These are phyloP conservation scores for Metschnikowia similis DNA, from an alignment of 805 yeast species.

Conservation along the genomic window DNA sequence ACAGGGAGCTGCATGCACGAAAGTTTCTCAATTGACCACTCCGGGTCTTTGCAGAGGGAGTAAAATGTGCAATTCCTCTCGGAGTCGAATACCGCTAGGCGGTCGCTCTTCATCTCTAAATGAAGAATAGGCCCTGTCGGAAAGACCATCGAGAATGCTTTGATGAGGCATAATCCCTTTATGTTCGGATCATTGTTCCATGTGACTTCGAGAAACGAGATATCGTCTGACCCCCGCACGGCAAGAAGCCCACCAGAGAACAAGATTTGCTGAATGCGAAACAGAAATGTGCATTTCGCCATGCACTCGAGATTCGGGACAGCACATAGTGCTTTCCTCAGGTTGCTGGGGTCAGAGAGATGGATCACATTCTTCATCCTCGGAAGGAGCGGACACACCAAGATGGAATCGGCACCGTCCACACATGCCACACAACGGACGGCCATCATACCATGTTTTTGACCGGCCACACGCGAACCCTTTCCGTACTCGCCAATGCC, in stretches of 20 bases:
- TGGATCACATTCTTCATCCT: constrained; percentile 7
- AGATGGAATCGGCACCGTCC: constrained; percentile 3
- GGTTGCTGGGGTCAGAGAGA: neutral
- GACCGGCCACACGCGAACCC: neutral
- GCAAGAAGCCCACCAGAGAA: constrained; percentile 6
- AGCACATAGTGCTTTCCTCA: constrained; percentile 6
- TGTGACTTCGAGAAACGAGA: constrained; percentile 6
- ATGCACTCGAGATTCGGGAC: constrained; percentile 2
- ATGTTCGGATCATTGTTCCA: constrained; percentile 11
- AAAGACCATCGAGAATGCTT: constrained; percentile 4
- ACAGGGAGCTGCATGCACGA: neutral
- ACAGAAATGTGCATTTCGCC: constrained; percentile 5
- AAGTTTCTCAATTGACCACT: constrained; percentile 3
- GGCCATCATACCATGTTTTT: constrained; percentile 2
- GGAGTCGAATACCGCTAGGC: constrained; percentile 7
- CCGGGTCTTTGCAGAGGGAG: neutral
- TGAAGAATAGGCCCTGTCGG: neutral
- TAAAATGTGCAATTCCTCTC: constrained; percentile 4
- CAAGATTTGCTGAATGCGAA: constrained; percentile 10
- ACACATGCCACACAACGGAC: constrained; percentile 12
- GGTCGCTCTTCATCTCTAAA: constrained; percentile 1
- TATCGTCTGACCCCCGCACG: constrained; percentile 9
- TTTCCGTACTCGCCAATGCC: constrained; percentile 13
- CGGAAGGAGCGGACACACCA: constrained; percentile 13
- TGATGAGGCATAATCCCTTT: constrained; percentile 4